These are phyloP conservation scores for Bondarzewia mesenterica DNA, from an alignment of 1,284 basidiomycete genomes.

Conservation along the genomic window DNA sequence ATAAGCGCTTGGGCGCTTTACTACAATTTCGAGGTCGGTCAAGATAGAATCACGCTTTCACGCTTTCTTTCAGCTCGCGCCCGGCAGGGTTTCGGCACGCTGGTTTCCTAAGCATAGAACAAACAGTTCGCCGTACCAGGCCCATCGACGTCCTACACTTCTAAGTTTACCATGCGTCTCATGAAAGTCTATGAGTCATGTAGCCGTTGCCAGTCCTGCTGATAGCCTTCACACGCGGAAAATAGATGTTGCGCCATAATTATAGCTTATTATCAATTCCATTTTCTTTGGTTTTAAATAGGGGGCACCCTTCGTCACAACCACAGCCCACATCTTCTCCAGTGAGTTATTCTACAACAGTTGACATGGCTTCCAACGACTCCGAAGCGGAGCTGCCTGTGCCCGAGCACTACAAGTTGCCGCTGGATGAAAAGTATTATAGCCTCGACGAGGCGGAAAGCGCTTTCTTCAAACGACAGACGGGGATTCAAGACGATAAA, in stretches of 20 bases:
- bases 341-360: neutral
- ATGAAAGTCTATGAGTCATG: too few species aligned
- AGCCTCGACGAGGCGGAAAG: conserved; percentile 2
- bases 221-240: too few species aligned
- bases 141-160: too few species aligned
- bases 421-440: neutral
- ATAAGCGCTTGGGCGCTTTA: too few species aligned
- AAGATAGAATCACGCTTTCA: too few species aligned
- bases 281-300: neutral
- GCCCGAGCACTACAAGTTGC: neutral
- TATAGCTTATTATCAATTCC: neutral
- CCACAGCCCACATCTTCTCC: neutral
- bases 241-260: neutral
- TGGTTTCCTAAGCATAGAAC: too few species aligned
- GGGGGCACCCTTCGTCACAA: neutral
- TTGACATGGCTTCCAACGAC: neutral
- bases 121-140: too few species aligned
- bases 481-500: conserved; percentile 6
- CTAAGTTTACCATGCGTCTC: too few species aligned
- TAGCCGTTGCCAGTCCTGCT: too few species aligned
- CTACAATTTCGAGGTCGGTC: too few species aligned
- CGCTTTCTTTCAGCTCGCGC: too few species aligned
- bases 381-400: neutral
- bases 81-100: too few species aligned
- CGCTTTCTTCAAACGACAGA: conserved; percentile 8